Evolutionary conservation across 805 yeast genomes (phyloP), one percentile per base, ranked within the genome.

Genomic region (Millerozyma acaciae): DNA sequence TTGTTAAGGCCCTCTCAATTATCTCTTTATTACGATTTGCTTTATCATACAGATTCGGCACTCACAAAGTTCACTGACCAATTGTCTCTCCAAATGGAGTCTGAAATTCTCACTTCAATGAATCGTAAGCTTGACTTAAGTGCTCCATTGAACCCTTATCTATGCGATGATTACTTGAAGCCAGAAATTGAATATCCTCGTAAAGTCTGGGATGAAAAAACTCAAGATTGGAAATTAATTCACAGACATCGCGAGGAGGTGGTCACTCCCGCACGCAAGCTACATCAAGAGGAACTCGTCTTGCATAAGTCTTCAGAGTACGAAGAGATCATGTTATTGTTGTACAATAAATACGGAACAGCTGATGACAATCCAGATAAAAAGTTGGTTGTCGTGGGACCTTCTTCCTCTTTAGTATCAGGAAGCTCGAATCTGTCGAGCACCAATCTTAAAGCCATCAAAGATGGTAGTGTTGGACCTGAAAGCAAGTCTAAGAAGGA

Each of bases 51-150:
- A 0, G 97, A 90, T 56, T 63, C 75, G 2, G 74, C 78, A 39
- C 78, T 87, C 23, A 74, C 83, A 5, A 64, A 84, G 37, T 84
- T 87, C 54, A 80, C 86, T 21, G 97, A 90, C 57, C 71, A 74
- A 16, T 68, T 86, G 33, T 82, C 94, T 3, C 66, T 86, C 18
- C 80, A 79, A 34, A 77, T 90, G 75, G 97, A 93, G 59, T 70
- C 90, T n/a, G 96, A 89, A 57, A 76, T 89, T 16, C 62, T 90
- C 32, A 75, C 85, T 0, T 63, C 87, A 30, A 84, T 95, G 3
- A 75, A 83, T 39, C 72, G 97, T 40, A 83, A 86, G 39, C 55
- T 90, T 19, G 81, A 86, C 46, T 61, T 90, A 35, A 70, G 80
- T 9, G 87, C 84, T 1, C 84, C 89, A 0, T 55, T 80, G 39